These are phyloP conservation scores for Backusella mclennaniae DNA, from an alignment of 192 early-diverging fungal species.

Conservation along the genomic window DNA sequence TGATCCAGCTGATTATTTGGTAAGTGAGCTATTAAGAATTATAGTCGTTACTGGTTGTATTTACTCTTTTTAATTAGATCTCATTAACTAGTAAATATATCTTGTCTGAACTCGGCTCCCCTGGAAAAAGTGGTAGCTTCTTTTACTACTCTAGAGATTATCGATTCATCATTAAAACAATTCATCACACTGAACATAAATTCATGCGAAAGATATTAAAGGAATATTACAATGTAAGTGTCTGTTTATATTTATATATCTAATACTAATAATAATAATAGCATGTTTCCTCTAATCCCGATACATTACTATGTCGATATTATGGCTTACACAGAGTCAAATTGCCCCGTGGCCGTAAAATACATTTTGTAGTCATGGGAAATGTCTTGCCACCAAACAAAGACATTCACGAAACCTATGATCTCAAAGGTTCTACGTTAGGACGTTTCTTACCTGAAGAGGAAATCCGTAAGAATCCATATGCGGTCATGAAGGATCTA, in stretches of 20 bases:
- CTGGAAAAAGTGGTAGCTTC: constrained; percentile 95
- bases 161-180: constrained; percentile 99
- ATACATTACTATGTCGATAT: constrained; percentile 90
- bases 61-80: constrained; percentile 46
- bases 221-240: constrained; percentile 70
- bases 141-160: constrained; percentile 99
- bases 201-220: constrained; percentile 87
- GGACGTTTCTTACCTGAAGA: constrained; percentile 83
- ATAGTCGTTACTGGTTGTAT: neutral
- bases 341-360: constrained; percentile 85
- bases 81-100: constrained; percentile 98
- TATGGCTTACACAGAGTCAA: constrained; percentile 96
- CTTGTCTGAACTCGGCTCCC: constrained; percentile 90
- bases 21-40: constrained; percentile 26
- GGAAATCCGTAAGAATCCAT: constrained; percentile 75
- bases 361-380: constrained; percentile 99
- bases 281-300: constrained; percentile 84
- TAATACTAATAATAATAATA: constrained; percentile 19
- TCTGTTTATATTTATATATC: neutral
- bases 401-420: constrained; percentile 96
- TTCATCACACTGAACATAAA: constrained; percentile 94
- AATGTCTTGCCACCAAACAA: constrained; percentile 97
- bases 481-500: constrained; percentile 93
- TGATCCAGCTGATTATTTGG: constrained; percentile 92
- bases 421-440: constrained; percentile 92